Evolutionary conservation across 176 grass and related monocot genomes (phyloP).

Genomic region (Oropetium thomaeum): DNA sequence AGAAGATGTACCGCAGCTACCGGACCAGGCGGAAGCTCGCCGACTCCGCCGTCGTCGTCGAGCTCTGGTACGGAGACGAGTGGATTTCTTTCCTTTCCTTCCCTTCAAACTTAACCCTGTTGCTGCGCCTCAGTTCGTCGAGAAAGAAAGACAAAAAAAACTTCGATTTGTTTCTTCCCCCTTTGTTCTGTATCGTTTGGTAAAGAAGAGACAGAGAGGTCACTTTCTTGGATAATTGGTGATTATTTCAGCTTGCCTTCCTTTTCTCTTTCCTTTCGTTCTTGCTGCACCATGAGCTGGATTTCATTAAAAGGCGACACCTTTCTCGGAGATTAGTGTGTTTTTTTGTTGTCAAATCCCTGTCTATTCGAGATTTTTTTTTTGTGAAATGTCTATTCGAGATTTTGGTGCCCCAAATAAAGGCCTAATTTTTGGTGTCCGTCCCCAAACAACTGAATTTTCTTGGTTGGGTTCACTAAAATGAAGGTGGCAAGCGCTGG

Average conservation of each 20-base stretch:
- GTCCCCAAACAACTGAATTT: not conserved
- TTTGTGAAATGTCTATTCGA: too few relatives aligned
- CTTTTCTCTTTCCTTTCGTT: not conserved
- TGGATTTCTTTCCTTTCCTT: too few relatives aligned
- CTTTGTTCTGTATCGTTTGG: not conserved
- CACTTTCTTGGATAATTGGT: not conserved
- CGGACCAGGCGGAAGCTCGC: slow-evolving; percentile 86
- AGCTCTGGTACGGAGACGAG: slow-evolving; percentile 80
- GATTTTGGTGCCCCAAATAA: not conserved
- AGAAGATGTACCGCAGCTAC: slow-evolving; percentile 96
- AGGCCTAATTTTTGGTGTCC: not conserved
- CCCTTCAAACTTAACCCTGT: not conserved
- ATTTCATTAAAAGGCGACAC: not conserved
- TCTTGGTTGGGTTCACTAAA: not conserved
- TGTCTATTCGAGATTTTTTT: slow-evolving; percentile 3
- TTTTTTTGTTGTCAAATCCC: not conserved
- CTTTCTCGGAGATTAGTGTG: not conserved
- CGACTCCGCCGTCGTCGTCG: slow-evolving; percentile 91
- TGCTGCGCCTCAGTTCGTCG: not conserved
- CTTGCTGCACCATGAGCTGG: not conserved
- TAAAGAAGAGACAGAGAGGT: not conserved
- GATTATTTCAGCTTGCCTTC: not conserved
- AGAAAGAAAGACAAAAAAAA: not conserved
- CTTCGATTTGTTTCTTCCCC: not conserved
- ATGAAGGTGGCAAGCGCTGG: slow-evolving; percentile 77